Base-by-base conservation (phyloP, 345 rosid species). In the Eucalyptus shirleyi region DNA sequence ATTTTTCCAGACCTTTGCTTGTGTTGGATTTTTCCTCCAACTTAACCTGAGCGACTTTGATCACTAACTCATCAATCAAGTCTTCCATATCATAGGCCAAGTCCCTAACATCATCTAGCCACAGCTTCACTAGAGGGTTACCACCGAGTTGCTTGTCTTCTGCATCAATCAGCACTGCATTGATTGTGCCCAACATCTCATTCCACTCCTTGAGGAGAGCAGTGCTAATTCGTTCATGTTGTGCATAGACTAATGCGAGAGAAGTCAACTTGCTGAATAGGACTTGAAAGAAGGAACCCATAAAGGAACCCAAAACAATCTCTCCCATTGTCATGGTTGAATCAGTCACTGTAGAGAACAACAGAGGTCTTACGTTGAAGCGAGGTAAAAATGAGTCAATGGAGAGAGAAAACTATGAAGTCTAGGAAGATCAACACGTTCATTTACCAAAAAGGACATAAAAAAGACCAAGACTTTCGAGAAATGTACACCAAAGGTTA, bases 271-370 rank as follows among this genome's bases (percentile, higher is more conserved):
- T 59, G 65, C 0, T 0, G n/a, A 59, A 59, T 12, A 59, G 15
- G 6, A 59, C n/a, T 0, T 0, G 0, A 62, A n/a, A 65, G 34
- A 65, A 30, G 72, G 72, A n/a, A 4, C 14, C n/a, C 65, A 59
- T 24, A 28, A 59, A 59, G 30, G 65, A 59, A 59, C 65, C 65
- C 65, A 59, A 59, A 59, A 59, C n/a, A 1, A 59, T 59, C 65
- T 1, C 65, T 59, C 65, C 65, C 0, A 11, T 59, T 26, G n/a
- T 26, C 65, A 59, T 59, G 65, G n/a, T 26, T 59, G 15, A 59
- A 2, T 59, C 1, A 26, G 1, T 59, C n/a, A 59, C n/a, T 59
- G n/a, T 59, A 59, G 65, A 59, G n/a, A 26, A 59, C 65, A 11
- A 26, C 65, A 59, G 5, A 2, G 65, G 13, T 56, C 6, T 24